Percentiles rank a stretch among this genome's conserved stretches.
Conservation (phyloP, 2,329 filamentous ascomycete species). For the Aspergillus sp. region DNA sequence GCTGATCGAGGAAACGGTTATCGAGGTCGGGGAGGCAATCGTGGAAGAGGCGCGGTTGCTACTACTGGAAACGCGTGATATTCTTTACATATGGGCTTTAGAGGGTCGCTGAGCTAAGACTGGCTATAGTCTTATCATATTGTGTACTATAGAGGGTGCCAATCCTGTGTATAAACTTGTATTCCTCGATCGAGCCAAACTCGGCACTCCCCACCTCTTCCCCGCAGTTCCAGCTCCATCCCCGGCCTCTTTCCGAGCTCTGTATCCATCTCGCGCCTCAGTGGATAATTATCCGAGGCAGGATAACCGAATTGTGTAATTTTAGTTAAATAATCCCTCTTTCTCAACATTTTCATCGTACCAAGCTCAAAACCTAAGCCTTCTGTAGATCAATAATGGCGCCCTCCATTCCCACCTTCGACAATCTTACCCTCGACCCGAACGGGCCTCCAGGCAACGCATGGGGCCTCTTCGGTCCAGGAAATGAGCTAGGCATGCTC, state of each 20-base stretch:
- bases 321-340: neutral
- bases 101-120: neutral
- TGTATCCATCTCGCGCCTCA: neutral
- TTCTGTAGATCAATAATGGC: slow-evolving; percentile 2
- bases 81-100: neutral
- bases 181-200: neutral
- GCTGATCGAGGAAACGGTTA: slow-evolving; percentile 19
- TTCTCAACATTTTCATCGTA: neutral
- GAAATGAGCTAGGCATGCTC: slow-evolving; percentile 56
- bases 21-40: slow-evolving; percentile 27
- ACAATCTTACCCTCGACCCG: slow-evolving; percentile 51
- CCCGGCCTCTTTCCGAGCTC: neutral
- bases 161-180: neutral
- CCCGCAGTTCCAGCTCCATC: neutral
- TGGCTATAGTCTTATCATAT: neutral
- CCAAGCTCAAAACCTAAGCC: neutral
- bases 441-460: slow-evolving; percentile 54
- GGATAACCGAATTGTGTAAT: neutral
- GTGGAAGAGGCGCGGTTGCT: slow-evolving; percentile 28
- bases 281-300: slow-evolving; percentile 10
- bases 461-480: slow-evolving; percentile 56
- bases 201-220: neutral
- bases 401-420: slow-evolving; percentile 32
- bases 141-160: neutral
- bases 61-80: slow-evolving; percentile 1